Evolutionary conservation across 768 basidiomycete species (phyloP).

Genomic region (Boletus edulis): DNA sequence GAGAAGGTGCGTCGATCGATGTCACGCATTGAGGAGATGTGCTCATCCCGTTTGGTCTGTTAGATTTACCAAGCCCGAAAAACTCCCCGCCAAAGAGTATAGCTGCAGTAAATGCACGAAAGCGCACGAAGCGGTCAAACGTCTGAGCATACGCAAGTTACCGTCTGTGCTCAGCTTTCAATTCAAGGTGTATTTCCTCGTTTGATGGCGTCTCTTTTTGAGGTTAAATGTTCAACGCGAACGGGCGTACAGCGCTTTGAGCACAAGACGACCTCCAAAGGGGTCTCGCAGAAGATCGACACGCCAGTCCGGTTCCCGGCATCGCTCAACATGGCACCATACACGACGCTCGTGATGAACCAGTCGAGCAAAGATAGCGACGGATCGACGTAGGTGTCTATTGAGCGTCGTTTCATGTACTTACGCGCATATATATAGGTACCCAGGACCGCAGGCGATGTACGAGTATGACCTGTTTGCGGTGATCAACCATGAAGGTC

Average conservation of each 20-base stretch:
- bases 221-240: neutral
- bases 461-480: slow-evolving; percentile 92
- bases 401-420: neutral
- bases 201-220: neutral
- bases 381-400: slow-evolving; percentile 23
- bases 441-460: slow-evolving; percentile 60
- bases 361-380: slow-evolving; percentile 44
- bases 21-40: neutral
- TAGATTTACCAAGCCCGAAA: slow-evolving; percentile 86
- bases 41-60: neutral
- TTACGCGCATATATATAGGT: slow-evolving; percentile 25
- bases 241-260: slow-evolving; percentile 72
- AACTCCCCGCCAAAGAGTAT: slow-evolving; percentile 78
- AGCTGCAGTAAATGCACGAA: slow-evolving; percentile 81
- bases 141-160: slow-evolving; percentile 78
- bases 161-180: slow-evolving; percentile 93
- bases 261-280: slow-evolving; percentile 72
- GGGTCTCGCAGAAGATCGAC: slow-evolving; percentile 82
- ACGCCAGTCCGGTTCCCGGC: slow-evolving; percentile 79
- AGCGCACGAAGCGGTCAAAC: slow-evolving; percentile 77
- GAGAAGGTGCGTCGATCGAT: slow-evolving; percentile 47
- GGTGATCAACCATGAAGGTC: slow-evolving; percentile 93
- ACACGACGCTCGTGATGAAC: slow-evolving; percentile 64
- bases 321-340: slow-evolving; percentile 85
- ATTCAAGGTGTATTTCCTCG: slow-evolving; percentile 60